Base-by-base conservation (phyloP, 495 filamentous ascomycete genomes). In the Delitschia confertaspora region DNA sequence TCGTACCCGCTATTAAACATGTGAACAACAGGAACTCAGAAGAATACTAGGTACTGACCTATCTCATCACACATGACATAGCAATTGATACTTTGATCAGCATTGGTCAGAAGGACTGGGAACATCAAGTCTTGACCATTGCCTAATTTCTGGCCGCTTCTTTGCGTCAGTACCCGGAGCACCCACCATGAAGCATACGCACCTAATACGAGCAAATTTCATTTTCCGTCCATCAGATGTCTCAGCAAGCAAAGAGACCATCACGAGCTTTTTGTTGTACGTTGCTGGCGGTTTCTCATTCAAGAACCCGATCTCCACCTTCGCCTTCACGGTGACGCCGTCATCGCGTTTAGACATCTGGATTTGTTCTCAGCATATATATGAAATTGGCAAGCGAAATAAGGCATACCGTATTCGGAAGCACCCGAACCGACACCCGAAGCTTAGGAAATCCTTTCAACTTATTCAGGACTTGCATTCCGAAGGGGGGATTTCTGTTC, bases 41-140 rank as follows among this genome's bases (percentile, higher is more conserved):
- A 8, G 57, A 21, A 17, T 23, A 17, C 4, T 21, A 11, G n/a
- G 4, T 4, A 49, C 65, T 52, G 59, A 82, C 79, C 86, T 48
- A 95, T 83, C 27, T 86, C 83, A 61, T 95, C 89, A 51, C 91
- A 95, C 64, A 82, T 83, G 9, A 85, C 71, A 60, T 85, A 76
- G 46, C 83, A 91, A 17, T 64, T 65, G 31, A 95, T 68, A 11
- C 59, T 65, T 33, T 89, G 78, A 6, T 69, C 70, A 7, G 66
- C 48, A 6, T 56, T 64, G 6, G 67, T 70, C 30, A 95, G 53
- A 0, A 73, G 63, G 1, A 72, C 76, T 11, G 65, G 66, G 42
- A 95, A 79, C 4, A 68, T 60, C 10, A 88, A 55, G 4, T 82
- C 75, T 9, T 79, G 63, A 1, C 71, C 76, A 3, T 72, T 73